Conservation (phyloP, 495 filamentous ascomycete species). For the Penicillium arizonense region DNA sequence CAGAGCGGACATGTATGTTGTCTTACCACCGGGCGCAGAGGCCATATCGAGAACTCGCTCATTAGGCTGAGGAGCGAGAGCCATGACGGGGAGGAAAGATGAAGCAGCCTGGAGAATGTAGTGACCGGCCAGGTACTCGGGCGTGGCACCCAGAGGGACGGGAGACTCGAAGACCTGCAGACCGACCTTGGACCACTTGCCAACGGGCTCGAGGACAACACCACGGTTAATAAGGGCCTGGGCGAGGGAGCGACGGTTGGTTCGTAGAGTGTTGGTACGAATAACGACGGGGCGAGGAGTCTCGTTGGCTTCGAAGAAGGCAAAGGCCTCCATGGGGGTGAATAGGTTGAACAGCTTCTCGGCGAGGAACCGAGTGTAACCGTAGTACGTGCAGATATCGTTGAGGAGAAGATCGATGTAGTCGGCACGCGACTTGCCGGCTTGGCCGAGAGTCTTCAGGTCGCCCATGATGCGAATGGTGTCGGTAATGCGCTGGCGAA, state of each 20-base stretch:
- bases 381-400: conserved; percentile 93
- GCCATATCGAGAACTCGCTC: conserved; percentile 95
- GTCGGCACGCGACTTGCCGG: conserved; percentile 76
- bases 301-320: conserved; percentile 99
- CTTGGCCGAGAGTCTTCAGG: conserved; percentile 73
- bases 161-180: conserved; percentile 92
- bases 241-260: conserved; percentile 86
- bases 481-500: conserved; percentile 89
- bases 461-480: conserved; percentile 88
- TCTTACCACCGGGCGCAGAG: conserved; percentile 96
- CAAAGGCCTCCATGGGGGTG: conserved; percentile 89
- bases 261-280: conserved; percentile 93
- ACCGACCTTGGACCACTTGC: conserved; percentile 98
- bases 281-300: conserved; percentile 81
- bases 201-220: conserved; percentile 92
- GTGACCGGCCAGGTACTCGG: conserved; percentile 94
- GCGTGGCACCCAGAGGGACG: conserved; percentile 95
- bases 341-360: conserved; percentile 90
- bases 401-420: conserved; percentile 83
- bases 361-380: conserved; percentile 79
- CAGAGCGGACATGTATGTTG: conserved; percentile 90
- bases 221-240: conserved; percentile 96
- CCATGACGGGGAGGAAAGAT: conserved; percentile 97
- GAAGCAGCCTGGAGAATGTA: conserved; percentile 98
- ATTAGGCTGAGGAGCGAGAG: conserved; percentile 86